phyloP scores from a whole-genome alignment of 2,329 filamentous ascomycete genomes.

The Delphinella strobiligena region DNA sequence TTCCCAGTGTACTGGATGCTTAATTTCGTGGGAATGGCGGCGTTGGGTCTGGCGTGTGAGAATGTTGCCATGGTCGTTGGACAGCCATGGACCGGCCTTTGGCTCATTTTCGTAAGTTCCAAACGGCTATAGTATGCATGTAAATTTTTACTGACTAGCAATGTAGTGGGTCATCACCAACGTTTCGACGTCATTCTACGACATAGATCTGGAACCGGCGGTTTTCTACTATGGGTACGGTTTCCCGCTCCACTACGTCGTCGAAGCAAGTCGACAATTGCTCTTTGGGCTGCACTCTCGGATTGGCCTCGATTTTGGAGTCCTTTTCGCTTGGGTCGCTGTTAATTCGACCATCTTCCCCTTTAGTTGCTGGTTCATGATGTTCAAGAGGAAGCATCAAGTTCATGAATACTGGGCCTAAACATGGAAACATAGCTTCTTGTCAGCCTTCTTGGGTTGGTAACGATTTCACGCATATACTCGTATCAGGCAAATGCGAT shows the following conservation, averaged over 20 bases:
- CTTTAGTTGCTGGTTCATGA: conserved; percentile 30
- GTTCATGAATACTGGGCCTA: conserved; percentile 20
- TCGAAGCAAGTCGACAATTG: conserved; percentile 47
- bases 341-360: conserved; percentile 44
- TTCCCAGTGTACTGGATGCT: conserved; percentile 45
- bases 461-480: not conserved
- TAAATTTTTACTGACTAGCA: not conserved
- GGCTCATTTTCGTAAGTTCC: conserved; percentile 44
- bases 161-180: conserved; percentile 44
- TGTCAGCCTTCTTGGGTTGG: not conserved
- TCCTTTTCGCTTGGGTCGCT: conserved; percentile 47
- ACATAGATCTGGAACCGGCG: conserved; percentile 43
- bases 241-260: conserved; percentile 51
- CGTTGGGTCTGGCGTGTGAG: conserved; percentile 51
- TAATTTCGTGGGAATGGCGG: conserved; percentile 50
- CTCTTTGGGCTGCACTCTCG: conserved; percentile 47
- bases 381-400: conserved; percentile 25
- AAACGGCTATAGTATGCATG: too few species aligned
- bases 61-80: conserved; percentile 53
- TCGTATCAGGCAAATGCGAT: too few species aligned
- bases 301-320: conserved; percentile 49
- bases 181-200: conserved; percentile 48
- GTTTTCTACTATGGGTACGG: conserved; percentile 54
- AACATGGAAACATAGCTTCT: conserved; percentile 1
- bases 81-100: conserved; percentile 48